These are phyloP conservation scores for Chlamydomonas schloesseri DNA, from an alignment of 139 green algal species.

Conservation along the genomic window DNA sequence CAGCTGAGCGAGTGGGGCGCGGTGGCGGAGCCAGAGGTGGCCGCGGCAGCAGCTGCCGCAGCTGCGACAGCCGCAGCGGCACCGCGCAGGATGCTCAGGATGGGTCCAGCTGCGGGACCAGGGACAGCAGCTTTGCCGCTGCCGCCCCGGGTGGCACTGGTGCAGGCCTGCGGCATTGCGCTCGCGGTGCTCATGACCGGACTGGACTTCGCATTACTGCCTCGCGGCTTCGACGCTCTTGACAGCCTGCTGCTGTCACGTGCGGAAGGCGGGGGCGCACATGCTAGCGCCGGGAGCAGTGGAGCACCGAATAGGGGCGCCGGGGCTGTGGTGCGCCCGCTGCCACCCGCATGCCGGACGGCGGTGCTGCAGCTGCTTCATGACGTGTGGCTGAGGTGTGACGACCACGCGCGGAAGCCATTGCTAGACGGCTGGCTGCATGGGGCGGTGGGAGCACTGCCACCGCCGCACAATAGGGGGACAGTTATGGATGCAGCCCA, in stretches of 20 bases:
- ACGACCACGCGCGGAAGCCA: slow-evolving; percentile 28
- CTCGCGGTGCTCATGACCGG: neutral
- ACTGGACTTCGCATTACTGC: too few relatives aligned
- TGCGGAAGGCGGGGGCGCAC: too few relatives aligned
- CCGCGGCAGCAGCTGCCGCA: neutral
- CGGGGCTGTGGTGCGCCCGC: too few relatives aligned
- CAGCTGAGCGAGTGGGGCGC: neutral
- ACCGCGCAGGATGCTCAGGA: neutral
- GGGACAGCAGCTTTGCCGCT: neutral
- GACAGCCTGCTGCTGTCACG: too few relatives aligned
- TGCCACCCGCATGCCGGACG: neutral
- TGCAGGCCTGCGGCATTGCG: too few relatives aligned
- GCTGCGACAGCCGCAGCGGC: neutral
- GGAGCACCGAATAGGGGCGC: too few relatives aligned
- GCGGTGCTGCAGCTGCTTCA: neutral
- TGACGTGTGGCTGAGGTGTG: neutral
- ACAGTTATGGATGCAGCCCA: too few relatives aligned
- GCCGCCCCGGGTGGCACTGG: too few relatives aligned
- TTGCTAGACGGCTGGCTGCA: slow-evolving; percentile 2
- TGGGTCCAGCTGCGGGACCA: neutral
- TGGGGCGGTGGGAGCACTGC: neutral
- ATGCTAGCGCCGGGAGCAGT: too few relatives aligned
- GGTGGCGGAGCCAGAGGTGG: too few relatives aligned
- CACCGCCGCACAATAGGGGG: too few relatives aligned
- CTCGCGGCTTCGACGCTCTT: too few relatives aligned